phyloP scores from a whole-genome alignment of 768 basidiomycete species.

The Gloeostereum incarnatum region DNA sequence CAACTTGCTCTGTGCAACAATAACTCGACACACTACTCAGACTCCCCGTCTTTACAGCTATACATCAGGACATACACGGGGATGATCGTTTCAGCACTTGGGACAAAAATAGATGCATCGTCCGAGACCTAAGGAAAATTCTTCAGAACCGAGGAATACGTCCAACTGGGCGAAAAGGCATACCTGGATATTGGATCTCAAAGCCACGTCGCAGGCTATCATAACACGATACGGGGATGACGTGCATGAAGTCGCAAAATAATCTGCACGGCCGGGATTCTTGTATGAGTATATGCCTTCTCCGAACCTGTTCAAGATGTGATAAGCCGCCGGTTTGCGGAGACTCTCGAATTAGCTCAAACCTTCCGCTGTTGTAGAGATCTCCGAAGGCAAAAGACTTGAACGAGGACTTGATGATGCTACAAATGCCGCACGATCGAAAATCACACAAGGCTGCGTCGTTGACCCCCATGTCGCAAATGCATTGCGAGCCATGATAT shows the following conservation, averaged over 20 bases:
- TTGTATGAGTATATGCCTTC: conserved; percentile 55
- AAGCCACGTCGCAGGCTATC: conserved; percentile 47
- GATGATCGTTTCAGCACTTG: conserved; percentile 42
- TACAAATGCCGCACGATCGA: conserved; percentile 59
- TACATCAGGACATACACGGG: conserved; percentile 56
- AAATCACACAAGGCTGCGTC: conserved; percentile 42
- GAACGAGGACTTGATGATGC: conserved; percentile 48
- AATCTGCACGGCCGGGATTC: conserved; percentile 50
- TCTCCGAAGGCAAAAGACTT: conserved; percentile 47
- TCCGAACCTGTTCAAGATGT: conserved; percentile 34
- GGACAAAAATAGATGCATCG: conserved; percentile 44
- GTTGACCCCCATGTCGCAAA: conserved; percentile 58
- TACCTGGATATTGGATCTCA: conserved; percentile 27
- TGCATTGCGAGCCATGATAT: conserved; percentile 57
- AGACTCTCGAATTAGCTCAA: conserved; percentile 9
- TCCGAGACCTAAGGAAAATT: conserved; percentile 28
- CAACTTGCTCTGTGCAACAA: too few relatives aligned
- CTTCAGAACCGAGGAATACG: too few relatives aligned
- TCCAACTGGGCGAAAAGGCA: conserved; percentile 9
- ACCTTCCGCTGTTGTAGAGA: conserved; percentile 46
- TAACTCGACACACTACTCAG: too few relatives aligned
- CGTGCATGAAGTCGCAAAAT: conserved; percentile 55
- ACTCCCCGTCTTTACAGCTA: too few relatives aligned
- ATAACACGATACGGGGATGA: conserved; percentile 59
- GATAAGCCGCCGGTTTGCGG: conserved; percentile 2